A percentile compares a stretch with the other conserved stretches of the same genome.
Conservation (phyloP, 1,284 basidiomycete species). For the Papiliotrema flavescens region DNA sequence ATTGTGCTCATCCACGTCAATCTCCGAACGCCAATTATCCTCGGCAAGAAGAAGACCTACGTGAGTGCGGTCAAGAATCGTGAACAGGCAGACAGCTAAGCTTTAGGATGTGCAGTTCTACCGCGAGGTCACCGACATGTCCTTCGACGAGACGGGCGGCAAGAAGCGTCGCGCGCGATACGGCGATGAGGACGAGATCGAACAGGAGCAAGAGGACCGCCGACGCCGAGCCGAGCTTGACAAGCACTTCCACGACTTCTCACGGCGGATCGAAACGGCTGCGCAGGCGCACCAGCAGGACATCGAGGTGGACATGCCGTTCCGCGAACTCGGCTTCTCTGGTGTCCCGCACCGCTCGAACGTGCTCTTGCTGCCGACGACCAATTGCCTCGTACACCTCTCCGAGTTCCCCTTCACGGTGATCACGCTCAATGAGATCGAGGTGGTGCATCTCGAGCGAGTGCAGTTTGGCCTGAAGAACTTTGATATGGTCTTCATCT, state of each 20-base stretch:
- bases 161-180: conserved; percentile 95
- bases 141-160: conserved; percentile 96
- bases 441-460: conserved; percentile 94
- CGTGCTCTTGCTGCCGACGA: conserved; percentile 91
- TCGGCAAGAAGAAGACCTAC: conserved; percentile 96
- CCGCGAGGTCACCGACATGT: conserved; percentile 95
- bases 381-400: conserved; percentile 93
- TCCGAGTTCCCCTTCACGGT: conserved; percentile 96
- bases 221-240: conserved; percentile 84
- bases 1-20: conserved; percentile 93
- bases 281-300: conserved; percentile 64
- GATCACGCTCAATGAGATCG: conserved; percentile 89
- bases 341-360: conserved; percentile 96
- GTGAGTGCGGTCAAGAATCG: conserved; percentile 48
- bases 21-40: conserved; percentile 93
- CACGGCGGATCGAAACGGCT: conserved; percentile 88
- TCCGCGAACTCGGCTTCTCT: conserved; percentile 94
- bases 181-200: conserved; percentile 98
- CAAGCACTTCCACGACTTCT: conserved; percentile 91
- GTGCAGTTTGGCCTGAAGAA: conserved; percentile 96
- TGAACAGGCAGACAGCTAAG: neutral
- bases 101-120: conserved; percentile 92
- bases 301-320: conserved; percentile 92
- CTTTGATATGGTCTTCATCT: conserved; percentile 94
- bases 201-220: conserved; percentile 96